Evolutionary conservation across 2,329 filamentous ascomycete species (phyloP).

Genomic region (Colletotrichum scovillei): DNA sequence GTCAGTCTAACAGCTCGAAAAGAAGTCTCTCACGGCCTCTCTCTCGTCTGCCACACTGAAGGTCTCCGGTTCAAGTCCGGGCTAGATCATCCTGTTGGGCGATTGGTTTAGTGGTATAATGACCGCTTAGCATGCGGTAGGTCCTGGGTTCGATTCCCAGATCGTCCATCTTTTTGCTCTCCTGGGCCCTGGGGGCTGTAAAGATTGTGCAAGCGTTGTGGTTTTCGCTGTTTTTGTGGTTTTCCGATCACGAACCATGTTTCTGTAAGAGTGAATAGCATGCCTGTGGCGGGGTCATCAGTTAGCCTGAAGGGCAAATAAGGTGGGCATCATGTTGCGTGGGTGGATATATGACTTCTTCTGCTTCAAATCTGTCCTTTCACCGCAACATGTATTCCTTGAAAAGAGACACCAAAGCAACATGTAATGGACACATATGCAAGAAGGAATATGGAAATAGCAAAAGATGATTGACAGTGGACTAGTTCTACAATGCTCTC

Average conservation of each 20-base stretch:
- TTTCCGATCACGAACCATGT: background rate
- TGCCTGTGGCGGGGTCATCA: too few species aligned
- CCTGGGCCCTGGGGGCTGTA: too few species aligned
- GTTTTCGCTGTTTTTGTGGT: background rate
- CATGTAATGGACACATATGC: background rate
- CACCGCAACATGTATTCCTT: too few species aligned
- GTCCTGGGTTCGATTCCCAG: slow-evolving; percentile 14
- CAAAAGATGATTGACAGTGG: slow-evolving; percentile 20
- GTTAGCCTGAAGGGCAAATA: too few species aligned
- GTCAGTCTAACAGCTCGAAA: slow-evolving; percentile 54
- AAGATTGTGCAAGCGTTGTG: background rate
- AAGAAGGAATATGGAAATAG: background rate
- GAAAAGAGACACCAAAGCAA: too few species aligned
- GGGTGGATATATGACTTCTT: too few species aligned
- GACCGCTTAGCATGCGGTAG: slow-evolving; percentile 21
- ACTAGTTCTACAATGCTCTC: slow-evolving; percentile 36
- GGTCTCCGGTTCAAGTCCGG: slow-evolving; percentile 37
- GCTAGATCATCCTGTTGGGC: slow-evolving; percentile 20
- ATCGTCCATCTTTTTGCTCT: background rate
- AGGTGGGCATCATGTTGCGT: too few species aligned
- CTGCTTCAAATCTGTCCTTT: too few species aligned
- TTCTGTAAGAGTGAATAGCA: too few species aligned
- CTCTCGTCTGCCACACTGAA: slow-evolving; percentile 16
- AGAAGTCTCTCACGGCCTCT: background rate
- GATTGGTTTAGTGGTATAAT: slow-evolving; percentile 23